Evolutionary conservation across 2,329 filamentous ascomycete genomes (phyloP), one percentile per base, ranked within the genome.

Genomic region (Botrytis porri): DNA sequence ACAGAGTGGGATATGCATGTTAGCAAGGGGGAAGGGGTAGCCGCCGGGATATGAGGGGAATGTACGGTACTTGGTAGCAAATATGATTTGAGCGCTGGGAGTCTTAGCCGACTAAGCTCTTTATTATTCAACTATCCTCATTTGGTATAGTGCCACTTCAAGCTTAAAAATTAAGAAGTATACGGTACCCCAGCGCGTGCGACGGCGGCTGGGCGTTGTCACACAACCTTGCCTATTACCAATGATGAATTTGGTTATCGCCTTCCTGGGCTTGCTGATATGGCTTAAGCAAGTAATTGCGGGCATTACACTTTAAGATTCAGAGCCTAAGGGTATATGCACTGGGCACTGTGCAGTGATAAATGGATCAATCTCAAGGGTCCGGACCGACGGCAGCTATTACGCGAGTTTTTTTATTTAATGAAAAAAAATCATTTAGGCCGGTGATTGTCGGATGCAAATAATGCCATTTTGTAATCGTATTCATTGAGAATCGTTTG

Each of bases 1-100:
- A 69, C 29, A 72, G 67, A 72, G 63, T 72, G 70, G 70, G 70
- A 71, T 71, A 39, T 70, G 59, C 69, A 43, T 71, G 29, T 51
- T 60, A 64, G 45, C 61, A 66, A 48, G 45, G 45, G 70, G 70
- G 48, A 57, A 25, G 69, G 67, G 43, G 67, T 66, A 71, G 70
- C 60, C 70, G 70, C 70, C 70, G 70, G 70, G 70, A 54, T 71
- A 64, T 71, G 61, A 71, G 48, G 32, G 48, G 45, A 66, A 43
- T 57, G 32, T 39, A 69, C 48, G 59, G 62, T 72, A 61, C 63
- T 69, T 70, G 63, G 43, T 69, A 69, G 54, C 41, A 69, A 62
- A 37, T 32, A 29, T 39, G 54, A 63, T 9, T 51, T 64, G 35
- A 51, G 59, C 57, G 35, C 59, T 71, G 62, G 61, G 29, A 43